phyloP scores from a whole-genome alignment of 345 rosid genomes.

The Dimocarpus longan region DNA sequence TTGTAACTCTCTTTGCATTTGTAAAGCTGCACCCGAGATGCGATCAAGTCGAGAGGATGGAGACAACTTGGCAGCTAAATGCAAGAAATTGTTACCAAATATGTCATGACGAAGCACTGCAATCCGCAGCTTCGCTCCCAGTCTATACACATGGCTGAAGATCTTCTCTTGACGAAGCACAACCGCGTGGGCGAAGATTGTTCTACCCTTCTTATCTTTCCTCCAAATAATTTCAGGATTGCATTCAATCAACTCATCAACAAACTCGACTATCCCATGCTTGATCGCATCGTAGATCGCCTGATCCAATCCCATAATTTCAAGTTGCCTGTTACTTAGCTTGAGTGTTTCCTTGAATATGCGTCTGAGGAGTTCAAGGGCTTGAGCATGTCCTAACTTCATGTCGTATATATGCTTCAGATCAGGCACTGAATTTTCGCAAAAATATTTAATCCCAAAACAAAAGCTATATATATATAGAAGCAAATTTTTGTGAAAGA shows the following conservation, averaged over 20 bases:
- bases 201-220: constrained; percentile 17
- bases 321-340: background rate
- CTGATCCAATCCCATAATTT: constrained; percentile 16
- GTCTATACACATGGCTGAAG: constrained; percentile 16
- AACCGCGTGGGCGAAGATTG: constrained; percentile 22
- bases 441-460: background rate
- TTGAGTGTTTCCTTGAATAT: constrained; percentile 12
- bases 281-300: constrained; percentile 24
- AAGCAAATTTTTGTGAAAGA: background rate
- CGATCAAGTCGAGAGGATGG: constrained; percentile 23
- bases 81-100: constrained; percentile 22
- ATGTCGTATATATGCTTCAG: constrained; percentile 10
- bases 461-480: background rate
- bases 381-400: constrained; percentile 17
- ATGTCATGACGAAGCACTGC: background rate
- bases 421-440: background rate
- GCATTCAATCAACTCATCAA: constrained; percentile 9
- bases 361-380: constrained; percentile 9
- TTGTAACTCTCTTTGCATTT: constrained; percentile 38
- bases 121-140: background rate
- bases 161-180: constrained; percentile 21
- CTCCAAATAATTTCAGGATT: constrained; percentile 29
- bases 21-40: constrained; percentile 33
- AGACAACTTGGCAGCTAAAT: constrained; percentile 23
- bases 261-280: constrained; percentile 24